Evolutionary conservation across 495 filamentous ascomycete species (phyloP), one percentile per base, ranked within the genome.

Genomic region (Aspergillus ostianus): DNA sequence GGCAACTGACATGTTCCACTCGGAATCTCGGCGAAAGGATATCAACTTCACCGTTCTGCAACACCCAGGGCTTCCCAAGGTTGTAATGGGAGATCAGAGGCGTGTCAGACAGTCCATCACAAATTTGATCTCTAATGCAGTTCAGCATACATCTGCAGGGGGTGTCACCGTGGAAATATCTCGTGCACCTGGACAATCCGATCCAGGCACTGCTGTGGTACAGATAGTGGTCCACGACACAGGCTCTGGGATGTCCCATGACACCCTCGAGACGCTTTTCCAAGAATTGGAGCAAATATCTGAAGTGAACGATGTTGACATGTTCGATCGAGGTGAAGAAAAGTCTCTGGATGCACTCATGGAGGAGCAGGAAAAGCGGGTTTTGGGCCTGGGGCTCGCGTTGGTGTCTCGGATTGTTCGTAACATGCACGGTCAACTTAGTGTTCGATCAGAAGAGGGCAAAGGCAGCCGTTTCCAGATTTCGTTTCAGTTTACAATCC

Each of bases 351-450:
- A 26, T 51, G 12, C 23, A 62, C 27, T 29, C 27, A 19, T 51
- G 1, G 61, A 57, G 8, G 19, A 23, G 13, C 18, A 51, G 1
- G 49, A 61, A 19, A 81, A 72, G 58, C 67, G 68, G 54, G 82
- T 86, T 1, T 70, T 98, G 3, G 93, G 93, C 0, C 79, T 98
- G 5, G 93, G 93, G 0, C 81, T 98, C 26, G 93, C 93, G 2
- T 77, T 95, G 13, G 92, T 96, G 3, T 89, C 93, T 46, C 81
- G 92, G 21, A 91, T 90, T 49, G 78, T 97, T 20, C 83, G 85
- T n/a, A 96, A 90, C 64, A 93, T 96, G 88, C 86, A 93, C 55
- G 93, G 93, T 0, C 93, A 97, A 60, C 71, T 98, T 19, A 84
- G 90, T 21, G 77, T 98, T 6, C 95, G 92, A 63, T 96, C 92